A percentile compares a stretch with the other conserved stretches of the same genome.
Conservation (phyloP, 2,329 filamentous ascomycete genomes). For the Escovopsis sp. region DNA sequence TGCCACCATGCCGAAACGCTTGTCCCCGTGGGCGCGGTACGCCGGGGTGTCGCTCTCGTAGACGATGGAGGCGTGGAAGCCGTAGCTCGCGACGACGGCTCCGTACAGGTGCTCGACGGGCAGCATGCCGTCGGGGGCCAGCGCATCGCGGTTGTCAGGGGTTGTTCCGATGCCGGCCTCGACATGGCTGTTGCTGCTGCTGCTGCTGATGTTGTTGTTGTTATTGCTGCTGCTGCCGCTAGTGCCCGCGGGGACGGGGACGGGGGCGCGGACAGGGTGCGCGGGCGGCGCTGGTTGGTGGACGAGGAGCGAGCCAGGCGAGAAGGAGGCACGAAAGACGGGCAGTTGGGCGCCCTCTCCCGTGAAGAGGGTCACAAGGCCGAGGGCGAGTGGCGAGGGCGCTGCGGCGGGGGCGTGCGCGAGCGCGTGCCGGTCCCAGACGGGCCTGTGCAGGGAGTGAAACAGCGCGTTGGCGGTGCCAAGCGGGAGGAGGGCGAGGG, state of each 20-base stretch:
- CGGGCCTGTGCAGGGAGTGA: slow-evolving; percentile 45
- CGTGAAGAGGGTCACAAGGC: slow-evolving; percentile 43
- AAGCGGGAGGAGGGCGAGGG: slow-evolving; percentile 41
- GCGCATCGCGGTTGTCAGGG: not conserved
- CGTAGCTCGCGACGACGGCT: slow-evolving; percentile 79
- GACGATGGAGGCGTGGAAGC: slow-evolving; percentile 75
- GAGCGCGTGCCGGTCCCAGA: slow-evolving; percentile 22
- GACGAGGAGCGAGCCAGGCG: slow-evolving; percentile 37
- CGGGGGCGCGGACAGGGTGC: too few species aligned
- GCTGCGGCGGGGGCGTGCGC: slow-evolving; percentile 3
- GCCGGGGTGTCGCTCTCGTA: slow-evolving; percentile 78
- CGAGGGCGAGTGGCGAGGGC: slow-evolving; percentile 29
- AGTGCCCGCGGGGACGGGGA: too few species aligned
- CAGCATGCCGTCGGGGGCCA: slow-evolving; percentile 15
- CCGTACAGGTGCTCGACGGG: slow-evolving; percentile 41
- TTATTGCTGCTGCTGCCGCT: not conserved
- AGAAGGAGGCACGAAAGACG: slow-evolving; percentile 47
- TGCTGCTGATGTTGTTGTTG: too few species aligned
- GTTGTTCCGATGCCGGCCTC: too few species aligned
- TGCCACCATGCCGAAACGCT: slow-evolving; percentile 76
- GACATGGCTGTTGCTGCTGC: not conserved
- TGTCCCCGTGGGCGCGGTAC: slow-evolving; percentile 61
- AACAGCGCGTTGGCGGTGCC: slow-evolving; percentile 54
- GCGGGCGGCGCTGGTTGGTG: slow-evolving; percentile 12
- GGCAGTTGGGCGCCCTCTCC: slow-evolving; percentile 43